phyloP scores from a whole-genome alignment of 345 rosid species.

The Euphorbia tirucalli region DNA sequence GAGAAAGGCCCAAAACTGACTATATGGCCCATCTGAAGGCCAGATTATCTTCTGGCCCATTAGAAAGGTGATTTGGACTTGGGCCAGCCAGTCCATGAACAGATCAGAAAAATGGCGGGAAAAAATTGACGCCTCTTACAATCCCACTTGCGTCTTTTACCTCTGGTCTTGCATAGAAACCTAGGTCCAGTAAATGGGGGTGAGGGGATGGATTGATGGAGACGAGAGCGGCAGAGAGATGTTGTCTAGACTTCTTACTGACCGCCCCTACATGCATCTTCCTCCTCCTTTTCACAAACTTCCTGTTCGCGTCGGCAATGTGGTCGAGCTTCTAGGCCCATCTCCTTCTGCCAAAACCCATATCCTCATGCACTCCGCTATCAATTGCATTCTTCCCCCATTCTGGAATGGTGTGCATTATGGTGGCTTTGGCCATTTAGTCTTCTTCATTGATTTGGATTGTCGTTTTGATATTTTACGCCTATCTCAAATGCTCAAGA shows the following conservation, averaged over 20 bases:
- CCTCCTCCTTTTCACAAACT: constrained; percentile 11
- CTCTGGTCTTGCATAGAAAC: too few species aligned
- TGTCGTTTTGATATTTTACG: constrained; percentile 63
- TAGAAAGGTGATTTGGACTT: too few species aligned
- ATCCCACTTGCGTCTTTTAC: too few species aligned
- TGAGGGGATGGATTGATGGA: constrained; percentile 1
- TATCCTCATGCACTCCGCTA: constrained; percentile 61
- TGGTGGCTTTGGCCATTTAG: constrained; percentile 63
- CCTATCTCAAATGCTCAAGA: constrained; percentile 55
- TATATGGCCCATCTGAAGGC: too few species aligned
- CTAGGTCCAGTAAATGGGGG: neutral
- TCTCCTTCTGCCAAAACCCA: constrained; percentile 76
- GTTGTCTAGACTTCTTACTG: neutral
- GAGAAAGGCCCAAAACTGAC: too few species aligned
- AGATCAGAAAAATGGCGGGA: too few species aligned
- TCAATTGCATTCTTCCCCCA: constrained; percentile 62
- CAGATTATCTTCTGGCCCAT: too few species aligned
- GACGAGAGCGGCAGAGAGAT: constrained; percentile 14
- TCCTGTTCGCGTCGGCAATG: constrained; percentile 4
- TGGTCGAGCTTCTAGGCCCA: constrained; percentile 47
- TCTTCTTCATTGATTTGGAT: constrained; percentile 69
- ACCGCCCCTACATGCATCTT: neutral
- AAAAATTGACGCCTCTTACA: too few species aligned
- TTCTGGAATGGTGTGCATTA: constrained; percentile 61
- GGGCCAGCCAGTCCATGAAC: too few species aligned